Percentiles rank a stretch among this genome's conserved stretches.
Evolutionary conservation across 2,329 filamentous ascomycete species (phyloP).

Genomic region (Pezicula carpinea): DNA sequence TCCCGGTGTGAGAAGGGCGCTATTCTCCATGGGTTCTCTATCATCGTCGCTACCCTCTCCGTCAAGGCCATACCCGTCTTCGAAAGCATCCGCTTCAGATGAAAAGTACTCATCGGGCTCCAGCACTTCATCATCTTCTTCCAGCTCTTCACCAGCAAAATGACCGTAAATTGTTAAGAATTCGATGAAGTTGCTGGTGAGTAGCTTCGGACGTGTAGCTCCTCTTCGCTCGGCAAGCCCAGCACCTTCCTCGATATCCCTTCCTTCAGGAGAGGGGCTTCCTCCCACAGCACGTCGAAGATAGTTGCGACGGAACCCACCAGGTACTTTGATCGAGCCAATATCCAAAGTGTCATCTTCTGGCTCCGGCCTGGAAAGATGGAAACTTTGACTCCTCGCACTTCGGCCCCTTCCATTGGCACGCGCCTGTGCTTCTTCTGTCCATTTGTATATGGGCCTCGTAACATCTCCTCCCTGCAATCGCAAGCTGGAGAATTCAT

Average conservation of each 20-base stretch:
- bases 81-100: conserved; percentile 63
- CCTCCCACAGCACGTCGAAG: conserved; percentile 68
- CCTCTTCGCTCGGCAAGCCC: conserved; percentile 32
- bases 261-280: conserved; percentile 48
- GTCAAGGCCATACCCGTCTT: conserved; percentile 37
- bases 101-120: conserved; percentile 88
- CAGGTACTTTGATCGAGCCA: conserved; percentile 84
- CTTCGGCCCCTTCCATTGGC: conserved; percentile 50
- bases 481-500: conserved; percentile 89
- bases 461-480: conserved; percentile 94
- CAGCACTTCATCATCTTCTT: conserved; percentile 91
- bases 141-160: conserved; percentile 93
- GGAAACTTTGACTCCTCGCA: conserved; percentile 85
- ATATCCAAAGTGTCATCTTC: conserved; percentile 81
- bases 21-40: conserved; percentile 80
- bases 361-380: conserved; percentile 69
- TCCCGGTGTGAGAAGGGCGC: conserved; percentile 74
- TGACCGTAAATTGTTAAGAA: conserved; percentile 94
- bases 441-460: conserved; percentile 93
- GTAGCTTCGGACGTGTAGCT: conserved; percentile 53
- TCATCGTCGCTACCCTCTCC: conserved; percentile 58
- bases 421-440: conserved; percentile 76
- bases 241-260: conserved; percentile 30
- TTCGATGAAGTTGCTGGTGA: conserved; percentile 92
- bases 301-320: conserved; percentile 89